Percentiles rank a stretch among this genome's conserved stretches.
These are phyloP conservation scores for Populus hybrid DNA, from an alignment of 441 rosid genomes.

Conservation along the genomic window DNA sequence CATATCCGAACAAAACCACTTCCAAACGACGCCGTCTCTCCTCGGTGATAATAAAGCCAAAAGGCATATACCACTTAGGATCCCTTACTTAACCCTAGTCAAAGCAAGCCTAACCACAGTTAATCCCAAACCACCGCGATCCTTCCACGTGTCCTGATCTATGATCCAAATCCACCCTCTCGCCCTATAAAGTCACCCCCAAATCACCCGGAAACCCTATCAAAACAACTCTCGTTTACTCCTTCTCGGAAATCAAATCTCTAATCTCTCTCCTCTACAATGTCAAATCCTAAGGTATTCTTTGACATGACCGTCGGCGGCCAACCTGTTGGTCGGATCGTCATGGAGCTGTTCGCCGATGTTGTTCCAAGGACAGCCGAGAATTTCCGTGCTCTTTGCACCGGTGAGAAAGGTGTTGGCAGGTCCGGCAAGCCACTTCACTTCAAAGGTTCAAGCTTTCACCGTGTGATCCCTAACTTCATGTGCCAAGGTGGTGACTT, in stretches of 20 bases:
- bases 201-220: slow-evolving; percentile 6
- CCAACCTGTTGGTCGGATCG: slow-evolving; percentile 53
- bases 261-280: neutral
- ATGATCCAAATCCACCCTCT: slow-evolving; percentile 22
- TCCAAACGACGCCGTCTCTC: neutral
- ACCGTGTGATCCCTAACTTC: slow-evolving; percentile 72
- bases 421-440: slow-evolving; percentile 61
- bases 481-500: slow-evolving; percentile 84
- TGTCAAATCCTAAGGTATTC: slow-evolving; percentile 73
- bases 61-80: slow-evolving; percentile 25
- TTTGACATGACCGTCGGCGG: slow-evolving; percentile 73
- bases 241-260: neutral
- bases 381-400: slow-evolving; percentile 89
- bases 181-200: slow-evolving; percentile 26
- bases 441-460: slow-evolving; percentile 68
- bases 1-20: too few species aligned
- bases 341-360: slow-evolving; percentile 80
- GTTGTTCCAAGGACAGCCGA: slow-evolving; percentile 63
- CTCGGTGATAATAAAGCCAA: neutral
- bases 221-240: neutral
- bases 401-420: slow-evolving; percentile 73
- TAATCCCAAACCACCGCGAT: slow-evolving; percentile 24
- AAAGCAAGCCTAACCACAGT: slow-evolving; percentile 36
- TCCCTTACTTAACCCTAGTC: slow-evolving; percentile 35
- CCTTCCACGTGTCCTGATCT: slow-evolving; percentile 41